Conservation (phyloP, 768 basidiomycete species). For the Vararia minispora region DNA sequence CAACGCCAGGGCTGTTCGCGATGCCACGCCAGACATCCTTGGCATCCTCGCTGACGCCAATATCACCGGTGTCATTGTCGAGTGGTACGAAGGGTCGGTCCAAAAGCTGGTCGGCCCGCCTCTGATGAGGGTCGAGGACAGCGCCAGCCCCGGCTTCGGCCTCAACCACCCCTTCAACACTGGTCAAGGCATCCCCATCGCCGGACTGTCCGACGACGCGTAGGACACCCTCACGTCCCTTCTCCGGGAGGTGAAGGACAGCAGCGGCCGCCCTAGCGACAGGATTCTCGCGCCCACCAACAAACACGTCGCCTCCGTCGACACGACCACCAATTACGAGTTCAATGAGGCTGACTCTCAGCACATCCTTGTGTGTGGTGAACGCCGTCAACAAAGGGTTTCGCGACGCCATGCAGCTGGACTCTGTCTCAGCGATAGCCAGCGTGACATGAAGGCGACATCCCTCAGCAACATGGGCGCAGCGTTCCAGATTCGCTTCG, state of each 20-base stretch:
- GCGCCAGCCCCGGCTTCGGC: constrained; percentile 9
- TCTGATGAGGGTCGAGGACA: constrained; percentile 11
- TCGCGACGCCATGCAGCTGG: constrained; percentile 4
- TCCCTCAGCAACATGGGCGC: too few relatives aligned
- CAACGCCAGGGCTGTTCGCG: constrained; percentile 19
- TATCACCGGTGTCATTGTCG: constrained; percentile 24
- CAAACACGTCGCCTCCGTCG: constrained; percentile 15
- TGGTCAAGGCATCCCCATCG: constrained; percentile 22
- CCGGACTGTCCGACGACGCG: constrained; percentile 14
- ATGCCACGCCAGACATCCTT: constrained; percentile 27
- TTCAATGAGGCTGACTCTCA: constrained; percentile 12
- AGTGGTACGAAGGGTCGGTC: constrained; percentile 26
- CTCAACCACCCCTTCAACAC: constrained; percentile 18
- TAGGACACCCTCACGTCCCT: constrained; percentile 22
- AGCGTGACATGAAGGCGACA: too few relatives aligned
- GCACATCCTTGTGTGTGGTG: constrained; percentile 14
- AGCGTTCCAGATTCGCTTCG: too few relatives aligned
- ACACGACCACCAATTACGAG: constrained; percentile 17
- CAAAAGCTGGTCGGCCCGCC: constrained; percentile 16
- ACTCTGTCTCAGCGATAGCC: too few relatives aligned
- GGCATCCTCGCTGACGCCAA: constrained; percentile 21
- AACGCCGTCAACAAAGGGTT: constrained; percentile 8
- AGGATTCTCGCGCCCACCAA: constrained; percentile 16
- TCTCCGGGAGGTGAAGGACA: constrained; percentile 22
- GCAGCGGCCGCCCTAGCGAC: constrained; percentile 16